A percentile compares a stretch with the other conserved stretches of the same genome.
phyloP scores from a whole-genome alignment of 192 early-diverging fungal species.

The Coemansia umbellata region DNA sequence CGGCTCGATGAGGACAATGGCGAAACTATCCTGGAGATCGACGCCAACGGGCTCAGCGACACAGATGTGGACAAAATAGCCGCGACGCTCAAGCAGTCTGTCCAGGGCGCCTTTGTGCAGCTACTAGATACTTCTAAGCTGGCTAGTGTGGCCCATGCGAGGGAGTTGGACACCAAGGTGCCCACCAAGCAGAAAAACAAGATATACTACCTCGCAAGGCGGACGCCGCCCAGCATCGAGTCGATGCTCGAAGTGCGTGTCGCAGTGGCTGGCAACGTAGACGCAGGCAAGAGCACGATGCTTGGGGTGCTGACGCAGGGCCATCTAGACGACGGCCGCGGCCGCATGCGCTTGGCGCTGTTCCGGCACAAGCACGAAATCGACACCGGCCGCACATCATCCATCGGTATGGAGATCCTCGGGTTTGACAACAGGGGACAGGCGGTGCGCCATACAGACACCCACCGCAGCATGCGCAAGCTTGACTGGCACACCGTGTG shows the following conservation, averaged over 20 bases:
- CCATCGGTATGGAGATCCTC: constrained; percentile 85
- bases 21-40: constrained; percentile 75
- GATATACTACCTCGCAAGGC: constrained; percentile 59
- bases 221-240: constrained; percentile 68
- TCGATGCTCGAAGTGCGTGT: constrained; percentile 82
- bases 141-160: too few relatives aligned
- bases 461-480: constrained; percentile 53
- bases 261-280: constrained; percentile 88
- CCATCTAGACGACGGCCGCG: constrained; percentile 87
- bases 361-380: constrained; percentile 90
- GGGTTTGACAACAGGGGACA: constrained; percentile 66
- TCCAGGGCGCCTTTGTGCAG: constrained; percentile 25
- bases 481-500: constrained; percentile 87
- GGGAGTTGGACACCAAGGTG: too few relatives aligned
- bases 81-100: constrained; percentile 37
- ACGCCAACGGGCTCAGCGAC: constrained; percentile 61
- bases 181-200: too few relatives aligned
- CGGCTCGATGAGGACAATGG: constrained; percentile 61
- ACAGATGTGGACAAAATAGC: constrained; percentile 47
- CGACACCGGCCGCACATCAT: constrained; percentile 85
- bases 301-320: constrained; percentile 90
- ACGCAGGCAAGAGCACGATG: constrained; percentile 81
- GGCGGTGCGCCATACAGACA: constrained; percentile 29
- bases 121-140: too few relatives aligned
- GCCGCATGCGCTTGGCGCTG: constrained; percentile 83